These are phyloP conservation scores for Lanmaoa pseudosensibilis DNA, from an alignment of 768 basidiomycete species.

Conservation along the genomic window DNA sequence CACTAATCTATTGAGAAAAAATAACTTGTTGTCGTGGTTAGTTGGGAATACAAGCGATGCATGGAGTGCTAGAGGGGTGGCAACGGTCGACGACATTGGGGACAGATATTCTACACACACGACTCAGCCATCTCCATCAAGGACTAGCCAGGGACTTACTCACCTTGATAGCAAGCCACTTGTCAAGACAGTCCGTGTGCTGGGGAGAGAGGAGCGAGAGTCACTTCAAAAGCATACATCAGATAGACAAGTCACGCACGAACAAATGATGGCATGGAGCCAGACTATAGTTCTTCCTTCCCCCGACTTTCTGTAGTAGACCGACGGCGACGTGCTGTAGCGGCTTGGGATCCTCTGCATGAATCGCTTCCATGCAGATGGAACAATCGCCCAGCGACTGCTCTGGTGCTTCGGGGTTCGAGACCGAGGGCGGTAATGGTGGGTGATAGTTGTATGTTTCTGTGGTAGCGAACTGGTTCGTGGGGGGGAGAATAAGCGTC, in stretches of 20 bases:
- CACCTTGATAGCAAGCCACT: constrained; percentile 75
- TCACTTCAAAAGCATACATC: background rate
- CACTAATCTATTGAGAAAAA: background rate
- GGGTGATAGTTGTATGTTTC: constrained; percentile 87
- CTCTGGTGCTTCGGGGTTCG: constrained; percentile 74
- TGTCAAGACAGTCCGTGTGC: constrained; percentile 88
- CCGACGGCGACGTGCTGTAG: constrained; percentile 38
- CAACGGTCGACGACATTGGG: constrained; percentile 82
- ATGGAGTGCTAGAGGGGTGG: constrained; percentile 59
- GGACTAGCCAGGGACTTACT: constrained; percentile 30
- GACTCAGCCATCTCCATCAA: background rate
- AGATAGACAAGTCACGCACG: constrained; percentile 43
- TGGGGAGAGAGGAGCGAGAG: constrained; percentile 25
- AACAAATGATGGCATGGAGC: constrained; percentile 91
- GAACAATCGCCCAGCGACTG: constrained; percentile 83
- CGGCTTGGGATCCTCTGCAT: constrained; percentile 45
- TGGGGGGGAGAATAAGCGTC: background rate
- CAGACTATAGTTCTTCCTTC: constrained; percentile 72
- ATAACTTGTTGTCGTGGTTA: background rate
- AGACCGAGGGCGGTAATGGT: constrained; percentile 51
- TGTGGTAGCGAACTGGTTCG: constrained; percentile 52
- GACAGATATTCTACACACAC: constrained; percentile 73
- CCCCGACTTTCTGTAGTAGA: constrained; percentile 37
- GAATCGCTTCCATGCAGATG: constrained; percentile 90
- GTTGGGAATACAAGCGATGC: constrained; percentile 1